Evolutionary conservation across 352 stramenopile species (phyloP).

Genomic region (Phytophthora boehmeriae): DNA sequence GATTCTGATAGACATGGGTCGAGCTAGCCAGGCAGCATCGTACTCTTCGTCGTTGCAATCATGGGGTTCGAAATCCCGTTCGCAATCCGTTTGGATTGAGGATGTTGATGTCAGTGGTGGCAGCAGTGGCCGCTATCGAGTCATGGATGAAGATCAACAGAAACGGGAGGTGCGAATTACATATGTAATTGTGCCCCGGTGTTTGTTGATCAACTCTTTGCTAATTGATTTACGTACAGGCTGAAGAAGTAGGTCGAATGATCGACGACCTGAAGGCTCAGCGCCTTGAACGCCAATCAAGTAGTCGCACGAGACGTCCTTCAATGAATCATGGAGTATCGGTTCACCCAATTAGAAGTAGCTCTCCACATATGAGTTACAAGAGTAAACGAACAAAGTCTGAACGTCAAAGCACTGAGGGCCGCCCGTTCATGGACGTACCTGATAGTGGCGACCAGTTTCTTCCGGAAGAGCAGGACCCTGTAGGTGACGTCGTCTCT

Average conservation of each 20-base stretch:
- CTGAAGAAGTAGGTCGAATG: constrained; percentile 49
- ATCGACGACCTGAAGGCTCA: constrained; percentile 44
- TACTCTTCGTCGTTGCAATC: constrained; percentile 22
- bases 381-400: constrained; percentile 1
- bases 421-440: constrained; percentile 11
- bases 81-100: constrained; percentile 14
- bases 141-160: constrained; percentile 48
- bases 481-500: constrained; percentile 1
- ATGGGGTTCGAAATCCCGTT: constrained; percentile 8
- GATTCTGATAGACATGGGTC: constrained; percentile 17
- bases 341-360: constrained; percentile 13
- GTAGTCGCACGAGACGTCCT: not conserved
- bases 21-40: constrained; percentile 9
- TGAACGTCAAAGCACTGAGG: not conserved
- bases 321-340: constrained; percentile 14
- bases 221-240: constrained; percentile 20
- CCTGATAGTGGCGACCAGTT: constrained; percentile 18
- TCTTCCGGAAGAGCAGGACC: not conserved
- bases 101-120: constrained; percentile 13
- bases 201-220: not conserved
- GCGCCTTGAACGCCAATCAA: constrained; percentile 12
- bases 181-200: not conserved
- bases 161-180: constrained; percentile 34
- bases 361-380: constrained; percentile 7
- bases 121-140: constrained; percentile 34